Conservation (phyloP, 768 basidiomycete species). For the Saitozyma sp. region DNA sequence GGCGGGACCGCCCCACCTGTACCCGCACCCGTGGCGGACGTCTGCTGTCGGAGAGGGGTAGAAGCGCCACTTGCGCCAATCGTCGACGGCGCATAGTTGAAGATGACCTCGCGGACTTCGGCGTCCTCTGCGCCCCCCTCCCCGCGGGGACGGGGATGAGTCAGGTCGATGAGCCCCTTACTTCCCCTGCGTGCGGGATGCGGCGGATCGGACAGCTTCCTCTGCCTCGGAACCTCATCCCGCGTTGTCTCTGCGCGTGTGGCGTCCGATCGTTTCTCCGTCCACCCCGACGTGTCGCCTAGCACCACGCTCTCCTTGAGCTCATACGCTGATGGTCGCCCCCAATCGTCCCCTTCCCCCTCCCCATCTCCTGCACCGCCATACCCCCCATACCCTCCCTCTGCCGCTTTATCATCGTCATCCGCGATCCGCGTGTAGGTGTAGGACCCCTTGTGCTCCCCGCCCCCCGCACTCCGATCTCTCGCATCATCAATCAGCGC, state of each 20-base stretch:
- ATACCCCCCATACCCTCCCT: not conserved
- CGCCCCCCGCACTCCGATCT: not conserved
- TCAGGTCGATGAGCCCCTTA: constrained; percentile 1
- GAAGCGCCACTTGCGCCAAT: not conserved
- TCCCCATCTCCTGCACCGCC: not conserved
- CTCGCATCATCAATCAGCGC: not conserved
- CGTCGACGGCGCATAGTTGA: constrained; percentile 8
- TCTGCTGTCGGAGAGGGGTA: not conserved
- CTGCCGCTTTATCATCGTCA: not conserved
- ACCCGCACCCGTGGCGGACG: too few species aligned
- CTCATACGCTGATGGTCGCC: not conserved
- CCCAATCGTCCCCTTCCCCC: not conserved
- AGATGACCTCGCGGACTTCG: constrained; percentile 35
- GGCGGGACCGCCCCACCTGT: too few species aligned
- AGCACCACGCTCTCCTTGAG: not conserved
- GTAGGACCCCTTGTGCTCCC: not conserved
- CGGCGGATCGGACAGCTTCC: not conserved
- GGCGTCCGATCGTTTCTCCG: too few species aligned
- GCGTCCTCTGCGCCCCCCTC: constrained; percentile 10
- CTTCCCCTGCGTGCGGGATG: not conserved
- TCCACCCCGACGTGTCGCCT: not conserved
- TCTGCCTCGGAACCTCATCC: not conserved
- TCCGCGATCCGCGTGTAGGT: not conserved
- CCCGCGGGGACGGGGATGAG: constrained; percentile 1
- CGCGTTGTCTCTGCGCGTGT: not conserved